phyloP scores from a whole-genome alignment of 148 eudicot genomes.

The Rhododendron henanense region DNA sequence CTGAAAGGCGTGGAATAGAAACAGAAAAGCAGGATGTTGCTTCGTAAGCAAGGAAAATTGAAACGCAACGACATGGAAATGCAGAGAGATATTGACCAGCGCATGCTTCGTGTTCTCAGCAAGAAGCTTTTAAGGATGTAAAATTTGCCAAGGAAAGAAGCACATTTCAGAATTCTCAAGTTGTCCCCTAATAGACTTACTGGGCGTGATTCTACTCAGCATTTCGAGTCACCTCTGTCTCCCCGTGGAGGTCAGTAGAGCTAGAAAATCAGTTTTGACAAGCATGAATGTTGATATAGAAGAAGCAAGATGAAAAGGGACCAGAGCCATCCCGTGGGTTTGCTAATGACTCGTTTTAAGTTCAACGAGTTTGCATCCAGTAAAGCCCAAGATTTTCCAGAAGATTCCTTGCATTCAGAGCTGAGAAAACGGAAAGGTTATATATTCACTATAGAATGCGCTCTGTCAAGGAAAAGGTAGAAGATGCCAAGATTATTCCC shows the following conservation, averaged over 20 bases:
- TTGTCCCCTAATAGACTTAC: too few relatives aligned
- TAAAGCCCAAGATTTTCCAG: background rate
- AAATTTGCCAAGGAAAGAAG: constrained; percentile 38
- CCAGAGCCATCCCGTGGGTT: constrained; percentile 20
- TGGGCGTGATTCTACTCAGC: too few relatives aligned
- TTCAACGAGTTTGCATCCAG: background rate
- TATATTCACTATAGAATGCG: constrained; percentile 38
- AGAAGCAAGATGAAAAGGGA: constrained; percentile 19
- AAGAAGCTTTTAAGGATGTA: constrained; percentile 29
- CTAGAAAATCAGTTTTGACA: background rate
- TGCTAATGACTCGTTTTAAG: constrained; percentile 13
- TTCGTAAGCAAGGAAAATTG: too few relatives aligned
- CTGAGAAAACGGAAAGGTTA: constrained; percentile 33
- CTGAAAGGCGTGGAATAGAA: too few relatives aligned
- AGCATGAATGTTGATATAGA: background rate
- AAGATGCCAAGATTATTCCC: constrained; percentile 46
- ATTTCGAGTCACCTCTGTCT: too few relatives aligned
- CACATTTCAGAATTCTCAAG: constrained; percentile 20
- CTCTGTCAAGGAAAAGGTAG: constrained; percentile 56
- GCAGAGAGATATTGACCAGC: constrained; percentile 57
- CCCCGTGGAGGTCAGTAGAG: background rate
- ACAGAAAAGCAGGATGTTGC: too few relatives aligned
- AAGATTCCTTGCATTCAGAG: constrained; percentile 56
- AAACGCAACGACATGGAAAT: constrained; percentile 35
- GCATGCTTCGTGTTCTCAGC: constrained; percentile 61